These are phyloP conservation scores for Onygena corvina DNA, from an alignment of 2,329 filamentous ascomycete genomes.

Conservation along the genomic window DNA sequence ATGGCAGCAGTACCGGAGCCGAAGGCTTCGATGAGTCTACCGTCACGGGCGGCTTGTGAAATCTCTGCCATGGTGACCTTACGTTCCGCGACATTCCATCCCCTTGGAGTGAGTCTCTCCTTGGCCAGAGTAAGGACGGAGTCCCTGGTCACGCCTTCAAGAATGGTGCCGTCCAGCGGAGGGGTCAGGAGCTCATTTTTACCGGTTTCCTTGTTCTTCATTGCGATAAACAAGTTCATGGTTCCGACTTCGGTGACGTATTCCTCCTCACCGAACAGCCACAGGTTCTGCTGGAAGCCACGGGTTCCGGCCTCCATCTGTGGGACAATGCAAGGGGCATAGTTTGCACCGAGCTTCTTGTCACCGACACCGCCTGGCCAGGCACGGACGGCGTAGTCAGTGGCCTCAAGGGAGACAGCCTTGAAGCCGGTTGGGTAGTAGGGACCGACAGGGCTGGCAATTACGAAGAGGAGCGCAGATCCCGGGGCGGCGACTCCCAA, in stretches of 20 bases:
- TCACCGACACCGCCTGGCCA: slow-evolving; percentile 97
- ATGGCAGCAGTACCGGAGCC: slow-evolving; percentile 89
- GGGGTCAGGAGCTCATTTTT: slow-evolving; percentile 90
- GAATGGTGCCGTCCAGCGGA: slow-evolving; percentile 88
- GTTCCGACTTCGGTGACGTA: slow-evolving; percentile 95
- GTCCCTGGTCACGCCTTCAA: slow-evolving; percentile 89
- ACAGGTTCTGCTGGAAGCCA: slow-evolving; percentile 96
- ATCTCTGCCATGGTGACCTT: slow-evolving; percentile 88
- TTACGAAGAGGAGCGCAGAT: slow-evolving; percentile 83
- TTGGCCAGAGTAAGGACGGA: slow-evolving; percentile 76
- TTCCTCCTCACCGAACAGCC: slow-evolving; percentile 92
- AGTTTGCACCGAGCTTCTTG: slow-evolving; percentile 98
- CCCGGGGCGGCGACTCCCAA: slow-evolving; percentile 87
- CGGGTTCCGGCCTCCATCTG: slow-evolving; percentile 82
- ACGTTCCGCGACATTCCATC: slow-evolving; percentile 78
- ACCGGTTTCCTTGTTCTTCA: slow-evolving; percentile 76
- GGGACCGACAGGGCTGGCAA: slow-evolving; percentile 89
- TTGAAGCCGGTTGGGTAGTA: slow-evolving; percentile 99
- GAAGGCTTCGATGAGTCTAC: slow-evolving; percentile 82
- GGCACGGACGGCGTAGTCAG: slow-evolving; percentile 88
- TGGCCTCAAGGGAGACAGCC: slow-evolving; percentile 87
- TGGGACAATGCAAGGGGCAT: slow-evolving; percentile 96
- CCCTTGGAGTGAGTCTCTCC: slow-evolving; percentile 69
- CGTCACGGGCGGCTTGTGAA: slow-evolving; percentile 67
- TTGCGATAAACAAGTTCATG: slow-evolving; percentile 92